Conservation (phyloP, 306 rosid genomes). For the Castanea crenata region DNA sequence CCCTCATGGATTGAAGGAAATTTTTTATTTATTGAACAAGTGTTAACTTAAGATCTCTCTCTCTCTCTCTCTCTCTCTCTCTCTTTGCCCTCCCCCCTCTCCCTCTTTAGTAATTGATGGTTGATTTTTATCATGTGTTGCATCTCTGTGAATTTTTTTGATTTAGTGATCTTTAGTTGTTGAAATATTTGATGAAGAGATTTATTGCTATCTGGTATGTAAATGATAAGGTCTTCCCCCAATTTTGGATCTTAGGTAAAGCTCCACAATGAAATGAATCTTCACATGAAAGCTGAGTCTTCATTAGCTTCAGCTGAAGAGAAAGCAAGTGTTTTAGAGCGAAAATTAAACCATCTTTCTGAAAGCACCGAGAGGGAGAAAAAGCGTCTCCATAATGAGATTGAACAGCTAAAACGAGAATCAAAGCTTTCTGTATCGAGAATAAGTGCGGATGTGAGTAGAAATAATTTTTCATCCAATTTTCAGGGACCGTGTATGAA, state of each 20-base stretch:
- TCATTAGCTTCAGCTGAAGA: constrained; percentile 61
- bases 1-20: background rate
- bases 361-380: constrained; percentile 66
- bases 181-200: background rate
- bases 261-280: constrained; percentile 63
- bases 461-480: constrained; percentile 11
- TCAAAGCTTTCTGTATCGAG: constrained; percentile 70
- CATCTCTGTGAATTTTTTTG: background rate
- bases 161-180: background rate
- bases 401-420: constrained; percentile 57
- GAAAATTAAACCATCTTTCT: constrained; percentile 55
- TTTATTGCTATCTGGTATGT: background rate
- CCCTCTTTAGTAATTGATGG: background rate
- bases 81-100: background rate
- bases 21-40: background rate
- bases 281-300: constrained; percentile 72
- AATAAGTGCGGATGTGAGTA: constrained; percentile 64
- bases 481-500: background rate
- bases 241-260: constrained; percentile 50
- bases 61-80: background rate
- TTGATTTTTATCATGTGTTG: background rate
- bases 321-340: constrained; percentile 55
- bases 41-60: background rate
- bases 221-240: background rate
- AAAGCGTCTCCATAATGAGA: constrained; percentile 49